These are phyloP conservation scores for Pleurotus platypus DNA, from an alignment of 768 basidiomycete genomes.

Conservation along the genomic window DNA sequence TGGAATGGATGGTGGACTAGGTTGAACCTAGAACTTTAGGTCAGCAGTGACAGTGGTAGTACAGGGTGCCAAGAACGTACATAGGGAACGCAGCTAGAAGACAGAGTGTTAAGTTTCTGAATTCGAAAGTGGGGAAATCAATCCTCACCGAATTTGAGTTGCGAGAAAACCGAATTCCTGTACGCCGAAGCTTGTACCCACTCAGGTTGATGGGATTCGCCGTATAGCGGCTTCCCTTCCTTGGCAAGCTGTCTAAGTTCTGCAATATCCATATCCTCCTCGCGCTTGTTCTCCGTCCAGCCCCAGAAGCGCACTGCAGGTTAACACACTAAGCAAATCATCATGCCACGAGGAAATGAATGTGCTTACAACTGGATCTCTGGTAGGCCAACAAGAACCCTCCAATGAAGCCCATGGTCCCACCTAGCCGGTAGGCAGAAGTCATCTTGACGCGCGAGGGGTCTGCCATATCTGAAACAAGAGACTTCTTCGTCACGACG, in stretches of 20 bases:
- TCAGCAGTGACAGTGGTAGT: background rate
- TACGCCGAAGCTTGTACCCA: constrained; percentile 88
- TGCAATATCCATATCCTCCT: constrained; percentile 70
- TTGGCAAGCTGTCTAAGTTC: constrained; percentile 75
- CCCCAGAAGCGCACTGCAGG: constrained; percentile 90
- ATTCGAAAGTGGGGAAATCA: constrained; percentile 6
- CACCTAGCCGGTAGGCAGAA: constrained; percentile 48
- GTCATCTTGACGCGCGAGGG: constrained; percentile 33
- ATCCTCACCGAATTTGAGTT: constrained; percentile 85
- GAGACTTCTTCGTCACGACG: constrained; percentile 9
- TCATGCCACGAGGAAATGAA: constrained; percentile 5
- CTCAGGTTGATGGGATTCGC: constrained; percentile 72
- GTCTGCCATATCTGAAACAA: constrained; percentile 44
- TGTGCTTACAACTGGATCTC: constrained; percentile 73
- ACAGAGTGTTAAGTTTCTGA: constrained; percentile 10
- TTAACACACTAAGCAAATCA: background rate
- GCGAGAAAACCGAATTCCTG: constrained; percentile 89
- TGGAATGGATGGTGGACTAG: constrained; percentile 88
- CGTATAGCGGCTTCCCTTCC: constrained; percentile 84
- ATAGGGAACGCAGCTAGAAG: constrained; percentile 68
- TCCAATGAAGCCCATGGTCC: constrained; percentile 79
- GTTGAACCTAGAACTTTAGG: constrained; percentile 72
- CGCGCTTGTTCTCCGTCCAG: constrained; percentile 85
- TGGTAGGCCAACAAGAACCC: constrained; percentile 95
- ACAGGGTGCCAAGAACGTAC: constrained; percentile 34